These are phyloP conservation scores for Pezicula radicicola DNA, from an alignment of 2,329 filamentous ascomycete genomes.

Conservation along the genomic window DNA sequence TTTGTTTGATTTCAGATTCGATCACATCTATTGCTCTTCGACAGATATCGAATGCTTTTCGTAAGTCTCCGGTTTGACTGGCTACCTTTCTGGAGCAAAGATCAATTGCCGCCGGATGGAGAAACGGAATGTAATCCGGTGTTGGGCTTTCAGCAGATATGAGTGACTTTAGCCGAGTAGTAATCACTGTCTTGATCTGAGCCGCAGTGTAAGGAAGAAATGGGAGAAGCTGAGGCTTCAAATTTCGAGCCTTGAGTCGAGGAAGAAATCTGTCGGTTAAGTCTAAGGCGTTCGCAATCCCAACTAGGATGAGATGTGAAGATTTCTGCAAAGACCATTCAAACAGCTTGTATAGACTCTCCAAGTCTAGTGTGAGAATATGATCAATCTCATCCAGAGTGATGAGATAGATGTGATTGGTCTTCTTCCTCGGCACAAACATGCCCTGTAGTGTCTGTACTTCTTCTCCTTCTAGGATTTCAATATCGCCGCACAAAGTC, in stretches of 20 bases:
- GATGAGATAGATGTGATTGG: conserved; percentile 67
- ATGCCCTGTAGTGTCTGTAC: conserved; percentile 65
- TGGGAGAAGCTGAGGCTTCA: conserved; percentile 85
- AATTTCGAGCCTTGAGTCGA: conserved; percentile 84
- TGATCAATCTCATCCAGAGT: conserved; percentile 95
- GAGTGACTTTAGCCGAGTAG: conserved; percentile 73
- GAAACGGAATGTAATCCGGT: conserved; percentile 71
- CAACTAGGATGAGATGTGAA: conserved; percentile 79
- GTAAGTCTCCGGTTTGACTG: conserved; percentile 88
- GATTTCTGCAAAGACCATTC: conserved; percentile 87
- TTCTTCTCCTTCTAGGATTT: conserved; percentile 63
- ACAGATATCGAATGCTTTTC: conserved; percentile 94
- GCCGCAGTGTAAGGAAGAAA: conserved; percentile 88
- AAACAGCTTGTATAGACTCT: conserved; percentile 90
- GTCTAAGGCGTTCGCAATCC: conserved; percentile 94
- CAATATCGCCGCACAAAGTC: conserved; percentile 57
- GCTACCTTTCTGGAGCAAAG: conserved; percentile 94
- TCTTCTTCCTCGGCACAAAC: conserved; percentile 63
- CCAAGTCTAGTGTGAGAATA: conserved; percentile 82
- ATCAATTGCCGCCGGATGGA: conserved; percentile 91
- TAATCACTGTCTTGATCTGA: conserved; percentile 87
- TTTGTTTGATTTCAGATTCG: conserved; percentile 77
- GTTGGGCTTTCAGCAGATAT: conserved; percentile 53
- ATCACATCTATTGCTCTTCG: conserved; percentile 85
- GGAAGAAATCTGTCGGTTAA: conserved; percentile 93